Evolutionary conservation across 306 rosid genomes (phyloP).

Genomic region (Cucumis melo): DNA sequence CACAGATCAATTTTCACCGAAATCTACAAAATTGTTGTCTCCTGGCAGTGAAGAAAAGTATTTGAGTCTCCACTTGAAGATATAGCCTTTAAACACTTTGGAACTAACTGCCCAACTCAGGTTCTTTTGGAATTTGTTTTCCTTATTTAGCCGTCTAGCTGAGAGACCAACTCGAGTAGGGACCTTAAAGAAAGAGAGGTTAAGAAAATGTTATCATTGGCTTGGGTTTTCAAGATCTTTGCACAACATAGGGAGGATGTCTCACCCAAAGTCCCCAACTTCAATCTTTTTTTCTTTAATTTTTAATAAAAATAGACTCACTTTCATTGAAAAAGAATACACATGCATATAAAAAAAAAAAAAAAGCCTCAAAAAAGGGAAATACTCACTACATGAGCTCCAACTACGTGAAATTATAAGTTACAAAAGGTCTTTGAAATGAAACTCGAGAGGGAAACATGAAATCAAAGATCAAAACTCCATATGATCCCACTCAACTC

Average conservation of each 20-base stretch:
- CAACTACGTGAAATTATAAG: too few relatives aligned
- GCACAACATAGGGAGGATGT: background rate
- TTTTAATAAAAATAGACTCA: too few relatives aligned
- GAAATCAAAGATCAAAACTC: too few relatives aligned
- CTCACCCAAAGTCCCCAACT: background rate
- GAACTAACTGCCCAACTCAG: background rate
- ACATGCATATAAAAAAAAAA: too few relatives aligned
- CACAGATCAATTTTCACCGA: too few relatives aligned
- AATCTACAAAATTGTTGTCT: background rate
- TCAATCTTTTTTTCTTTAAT: background rate
- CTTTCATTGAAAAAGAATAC: too few relatives aligned
- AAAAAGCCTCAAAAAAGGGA: too few relatives aligned
- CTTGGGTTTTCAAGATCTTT: too few relatives aligned
- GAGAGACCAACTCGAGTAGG: background rate
- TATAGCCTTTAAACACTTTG: background rate
- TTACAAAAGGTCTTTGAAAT: too few relatives aligned
- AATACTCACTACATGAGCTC: too few relatives aligned
- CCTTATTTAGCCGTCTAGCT: background rate
- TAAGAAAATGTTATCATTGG: background rate
- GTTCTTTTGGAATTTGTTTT: background rate
- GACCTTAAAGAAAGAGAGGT: background rate
- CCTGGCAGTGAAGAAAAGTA: background rate
- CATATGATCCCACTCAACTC: too few relatives aligned
- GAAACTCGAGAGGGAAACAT: too few relatives aligned
- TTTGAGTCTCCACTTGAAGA: background rate